Evolutionary conservation across 1,284 basidiomycete species (phyloP).

Genomic region (Leccinum laetum): DNA sequence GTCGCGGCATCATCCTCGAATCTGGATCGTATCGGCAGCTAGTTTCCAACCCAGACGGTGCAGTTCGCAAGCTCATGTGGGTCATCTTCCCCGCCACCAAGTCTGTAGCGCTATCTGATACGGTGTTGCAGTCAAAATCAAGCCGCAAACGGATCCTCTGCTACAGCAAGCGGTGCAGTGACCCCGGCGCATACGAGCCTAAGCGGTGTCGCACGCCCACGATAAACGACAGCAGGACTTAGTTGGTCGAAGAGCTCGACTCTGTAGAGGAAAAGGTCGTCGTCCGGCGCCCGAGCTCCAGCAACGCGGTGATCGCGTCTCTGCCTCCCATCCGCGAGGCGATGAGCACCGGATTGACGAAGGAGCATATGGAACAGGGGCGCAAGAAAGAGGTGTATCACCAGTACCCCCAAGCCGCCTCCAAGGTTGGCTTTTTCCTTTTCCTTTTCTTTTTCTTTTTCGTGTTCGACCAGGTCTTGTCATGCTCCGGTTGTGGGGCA

Average conservation of each 20-base stretch:
- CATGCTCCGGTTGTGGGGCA: too few species aligned
- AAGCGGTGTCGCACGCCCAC: slow-evolving; percentile 42
- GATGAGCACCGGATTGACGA: slow-evolving; percentile 48
- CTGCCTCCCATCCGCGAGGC: slow-evolving; percentile 38
- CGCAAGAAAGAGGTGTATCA: slow-evolving; percentile 76
- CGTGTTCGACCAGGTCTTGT: slow-evolving; percentile 38
- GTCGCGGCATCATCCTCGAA: slow-evolving; percentile 86
- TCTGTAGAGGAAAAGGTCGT: slow-evolving; percentile 18
- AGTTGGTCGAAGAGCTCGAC: slow-evolving; percentile 22
- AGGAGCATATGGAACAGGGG: slow-evolving; percentile 85
- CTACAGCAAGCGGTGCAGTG: slow-evolving; percentile 48
- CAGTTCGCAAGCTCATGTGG: slow-evolving; percentile 83
- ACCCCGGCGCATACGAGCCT: slow-evolving; percentile 51
- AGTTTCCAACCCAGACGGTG: slow-evolving; percentile 63
- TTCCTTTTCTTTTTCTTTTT: slow-evolving; percentile 54
- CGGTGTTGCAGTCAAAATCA: slow-evolving; percentile 15
- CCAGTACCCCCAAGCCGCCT: slow-evolving; percentile 81
- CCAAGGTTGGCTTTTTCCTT: slow-evolving; percentile 49
- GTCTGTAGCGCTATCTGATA: not conserved
- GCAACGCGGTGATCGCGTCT: slow-evolving; percentile 41
- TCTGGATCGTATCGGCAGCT: slow-evolving; percentile 68
- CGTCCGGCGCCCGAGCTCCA: slow-evolving; percentile 43
- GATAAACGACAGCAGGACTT: slow-evolving; percentile 18
- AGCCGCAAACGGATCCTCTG: slow-evolving; percentile 40
- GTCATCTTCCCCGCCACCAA: slow-evolving; percentile 24